These are phyloP conservation scores for Coniochaeta sp. DNA, from an alignment of 2,329 filamentous ascomycete species.

Conservation along the genomic window DNA sequence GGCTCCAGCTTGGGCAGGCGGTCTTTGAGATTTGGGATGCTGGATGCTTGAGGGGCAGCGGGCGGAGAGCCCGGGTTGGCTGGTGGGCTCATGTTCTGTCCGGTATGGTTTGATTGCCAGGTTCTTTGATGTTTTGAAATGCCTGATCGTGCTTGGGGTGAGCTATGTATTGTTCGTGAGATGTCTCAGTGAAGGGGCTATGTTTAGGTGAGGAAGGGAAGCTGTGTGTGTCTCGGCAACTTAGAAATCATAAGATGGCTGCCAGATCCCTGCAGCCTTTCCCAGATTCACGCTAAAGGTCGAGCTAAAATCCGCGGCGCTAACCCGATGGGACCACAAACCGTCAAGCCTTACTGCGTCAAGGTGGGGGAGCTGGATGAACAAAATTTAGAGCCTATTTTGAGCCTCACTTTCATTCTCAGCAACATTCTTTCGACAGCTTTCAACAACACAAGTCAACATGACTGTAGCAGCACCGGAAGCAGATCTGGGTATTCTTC, in stretches of 20 bases:
- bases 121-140: constrained; percentile 16
- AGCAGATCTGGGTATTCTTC: constrained; percentile 51
- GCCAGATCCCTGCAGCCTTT: neutral
- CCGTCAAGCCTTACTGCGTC: neutral
- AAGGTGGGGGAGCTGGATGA: neutral
- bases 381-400: constrained; percentile 7
- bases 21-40: constrained; percentile 44
- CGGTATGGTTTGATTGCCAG: neutral
- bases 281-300: neutral
- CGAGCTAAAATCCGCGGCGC: neutral
- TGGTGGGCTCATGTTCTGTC: constrained; percentile 7
- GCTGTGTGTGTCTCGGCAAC: neutral
- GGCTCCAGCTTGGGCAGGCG: constrained; percentile 63
- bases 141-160: too few species aligned
- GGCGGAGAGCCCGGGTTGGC: constrained; percentile 6
- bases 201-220: neutral
- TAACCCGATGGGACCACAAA: neutral
- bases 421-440: neutral
- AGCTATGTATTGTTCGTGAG: neutral
- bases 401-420: neutral
- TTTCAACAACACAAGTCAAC: constrained; percentile 22
- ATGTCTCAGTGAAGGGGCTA: constrained; percentile 3
- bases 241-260: neutral
- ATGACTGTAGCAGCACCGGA: constrained; percentile 38
- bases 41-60: constrained; percentile 9